Conservation (phyloP, 1,284 basidiomycete species). For the Phylloboletellus chloephorus region DNA sequence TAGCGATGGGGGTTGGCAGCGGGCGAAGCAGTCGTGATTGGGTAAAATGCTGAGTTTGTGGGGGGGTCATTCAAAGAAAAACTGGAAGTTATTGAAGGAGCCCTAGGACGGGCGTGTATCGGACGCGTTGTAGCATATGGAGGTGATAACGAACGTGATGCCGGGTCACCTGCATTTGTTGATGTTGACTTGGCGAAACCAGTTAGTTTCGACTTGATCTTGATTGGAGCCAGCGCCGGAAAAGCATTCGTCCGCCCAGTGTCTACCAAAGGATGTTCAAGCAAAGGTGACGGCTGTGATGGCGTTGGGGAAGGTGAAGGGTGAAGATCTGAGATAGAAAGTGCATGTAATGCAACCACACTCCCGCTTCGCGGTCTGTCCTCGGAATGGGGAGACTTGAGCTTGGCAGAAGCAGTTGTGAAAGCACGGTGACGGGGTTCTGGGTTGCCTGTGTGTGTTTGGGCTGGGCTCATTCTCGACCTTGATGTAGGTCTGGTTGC, state of each 20-base stretch:
- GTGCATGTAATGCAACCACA: constrained; percentile 30
- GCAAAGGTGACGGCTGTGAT: constrained; percentile 22
- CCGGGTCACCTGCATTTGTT: constrained; percentile 8
- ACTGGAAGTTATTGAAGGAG: constrained; percentile 43
- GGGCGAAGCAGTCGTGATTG: constrained; percentile 50
- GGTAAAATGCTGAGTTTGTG: constrained; percentile 39
- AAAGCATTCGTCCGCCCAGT: constrained; percentile 8
- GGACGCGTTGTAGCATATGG: constrained; percentile 34
- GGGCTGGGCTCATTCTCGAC: constrained; percentile 18
- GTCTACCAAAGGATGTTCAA: constrained; percentile 15
- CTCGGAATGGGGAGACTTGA: constrained; percentile 17
- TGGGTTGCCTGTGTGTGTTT: constrained; percentile 13
- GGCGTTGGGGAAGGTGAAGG: constrained; percentile 12
- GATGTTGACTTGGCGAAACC: constrained; percentile 39
- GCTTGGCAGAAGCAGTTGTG: constrained; percentile 28
- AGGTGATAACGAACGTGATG: constrained; percentile 27
- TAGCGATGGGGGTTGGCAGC: constrained; percentile 57
- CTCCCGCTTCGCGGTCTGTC: constrained; percentile 33
- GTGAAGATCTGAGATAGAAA: constrained; percentile 27
- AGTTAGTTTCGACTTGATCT: constrained; percentile 56
- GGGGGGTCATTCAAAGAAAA: constrained; percentile 31
- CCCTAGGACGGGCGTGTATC: constrained; percentile 33
- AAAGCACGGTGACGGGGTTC: constrained; percentile 36
- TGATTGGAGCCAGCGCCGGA: constrained; percentile 23
- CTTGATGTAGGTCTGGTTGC: constrained; percentile 26